Evolutionary conservation across 169 alveolate genomes (phyloP).

Genomic region (Plasmodium gaboni): DNA sequence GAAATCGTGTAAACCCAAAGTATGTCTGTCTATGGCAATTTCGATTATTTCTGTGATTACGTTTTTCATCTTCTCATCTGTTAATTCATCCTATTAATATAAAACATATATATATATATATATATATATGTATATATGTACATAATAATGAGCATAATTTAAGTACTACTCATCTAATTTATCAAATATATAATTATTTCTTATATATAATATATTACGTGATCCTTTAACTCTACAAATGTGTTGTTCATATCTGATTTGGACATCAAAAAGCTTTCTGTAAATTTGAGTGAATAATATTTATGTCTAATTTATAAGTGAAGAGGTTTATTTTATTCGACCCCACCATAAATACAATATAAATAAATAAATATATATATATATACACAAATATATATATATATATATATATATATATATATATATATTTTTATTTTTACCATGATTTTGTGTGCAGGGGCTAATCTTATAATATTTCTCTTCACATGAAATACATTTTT

Average conservation of each 20-base stretch:
- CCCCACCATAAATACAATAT: background rate
- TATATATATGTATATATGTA: background rate
- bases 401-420: background rate
- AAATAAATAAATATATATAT: background rate
- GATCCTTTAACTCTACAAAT: conserved; percentile 32
- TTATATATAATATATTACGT: conserved; percentile 4
- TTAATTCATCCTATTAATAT: conserved; percentile 19
- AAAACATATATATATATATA: background rate
- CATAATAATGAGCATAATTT: too few relatives aligned
- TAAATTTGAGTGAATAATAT: background rate
- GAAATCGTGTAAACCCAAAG: background rate
- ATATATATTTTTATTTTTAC: background rate
- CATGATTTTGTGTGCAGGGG: conserved; percentile 13
- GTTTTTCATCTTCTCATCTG: conserved; percentile 6
- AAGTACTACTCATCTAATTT: too few relatives aligned
- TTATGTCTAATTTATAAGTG: too few relatives aligned
- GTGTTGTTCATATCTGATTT: conserved; percentile 9
- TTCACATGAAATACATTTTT: conserved; percentile 48
- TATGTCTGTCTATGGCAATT: conserved; percentile 3
- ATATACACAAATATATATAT: background rate
- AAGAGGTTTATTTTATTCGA: too few relatives aligned
- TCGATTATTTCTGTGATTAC: conserved; percentile 16
- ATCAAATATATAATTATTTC: background rate
- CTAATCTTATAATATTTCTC: conserved; percentile 20
- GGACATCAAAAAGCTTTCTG: conserved; percentile 15